These are phyloP conservation scores for Lipomyces spencermartinsiae DNA, from an alignment of 805 yeast species.

Conservation along the genomic window DNA sequence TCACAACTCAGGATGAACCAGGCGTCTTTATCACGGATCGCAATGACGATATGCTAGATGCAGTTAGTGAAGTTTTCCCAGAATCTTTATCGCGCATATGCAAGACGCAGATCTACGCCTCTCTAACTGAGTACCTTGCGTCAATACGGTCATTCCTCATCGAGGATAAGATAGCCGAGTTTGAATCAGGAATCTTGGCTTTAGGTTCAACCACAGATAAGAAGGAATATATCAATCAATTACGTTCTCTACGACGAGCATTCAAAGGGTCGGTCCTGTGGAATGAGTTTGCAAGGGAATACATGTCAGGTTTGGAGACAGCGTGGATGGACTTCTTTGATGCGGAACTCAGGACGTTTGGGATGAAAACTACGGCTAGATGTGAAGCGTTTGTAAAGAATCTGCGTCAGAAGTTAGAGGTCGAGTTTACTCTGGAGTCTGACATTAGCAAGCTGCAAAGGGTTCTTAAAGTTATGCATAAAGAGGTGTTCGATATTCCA, in stretches of 20 bases:
- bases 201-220: not conserved
- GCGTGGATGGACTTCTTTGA: conserved; percentile 3
- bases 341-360: conserved; percentile 1
- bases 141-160: not conserved
- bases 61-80: conserved; percentile 2
- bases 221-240: not conserved
- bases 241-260: not conserved
- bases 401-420: not conserved
- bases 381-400: not conserved
- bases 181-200: conserved; percentile 1
- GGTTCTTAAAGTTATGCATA: not conserved
- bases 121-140: not conserved
- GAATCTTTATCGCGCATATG: conserved; percentile 5
- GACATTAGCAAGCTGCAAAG: not conserved
- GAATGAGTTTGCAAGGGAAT: not conserved
- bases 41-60: not conserved
- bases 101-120: conserved; percentile 2
- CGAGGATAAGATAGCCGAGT: not conserved
- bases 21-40: conserved; percentile 3
- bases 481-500: conserved; percentile 6
- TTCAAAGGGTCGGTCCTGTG: not conserved
- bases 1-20: not conserved
- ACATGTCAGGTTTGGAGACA: conserved; percentile 4
- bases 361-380: conserved; percentile 5
- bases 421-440: not conserved